Conservation (phyloP, 2,329 filamentous ascomycete species). For the Orbilia quercus region DNA sequence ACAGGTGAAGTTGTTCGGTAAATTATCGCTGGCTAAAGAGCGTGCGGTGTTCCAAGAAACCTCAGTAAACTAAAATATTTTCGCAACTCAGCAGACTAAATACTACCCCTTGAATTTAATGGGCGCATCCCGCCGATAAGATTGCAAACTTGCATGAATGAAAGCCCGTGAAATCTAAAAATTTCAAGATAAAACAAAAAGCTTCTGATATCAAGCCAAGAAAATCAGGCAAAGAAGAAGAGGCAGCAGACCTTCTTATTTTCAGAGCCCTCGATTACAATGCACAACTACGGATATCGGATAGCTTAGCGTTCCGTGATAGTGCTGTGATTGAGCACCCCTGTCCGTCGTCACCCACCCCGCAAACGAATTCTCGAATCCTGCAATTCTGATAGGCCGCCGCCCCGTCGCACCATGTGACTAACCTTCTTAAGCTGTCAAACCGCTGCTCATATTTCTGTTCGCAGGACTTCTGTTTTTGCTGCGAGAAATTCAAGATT, state of each 20-base stretch:
- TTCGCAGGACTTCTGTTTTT: too few relatives aligned
- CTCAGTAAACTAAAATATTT: too few relatives aligned
- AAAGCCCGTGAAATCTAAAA: background rate
- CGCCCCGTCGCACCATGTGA: conserved; percentile 47
- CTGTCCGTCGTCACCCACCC: conserved; percentile 34
- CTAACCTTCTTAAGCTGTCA: conserved; percentile 14
- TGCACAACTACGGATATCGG: background rate
- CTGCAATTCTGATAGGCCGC: conserved; percentile 47
- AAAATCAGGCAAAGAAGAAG: background rate
- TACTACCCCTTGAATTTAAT: too few relatives aligned
- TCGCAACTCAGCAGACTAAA: too few relatives aligned
- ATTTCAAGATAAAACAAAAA: background rate
- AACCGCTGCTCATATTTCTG: too few relatives aligned
- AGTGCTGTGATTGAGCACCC: conserved; percentile 44
- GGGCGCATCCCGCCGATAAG: conserved; percentile 1
- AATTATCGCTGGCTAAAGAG: too few relatives aligned
- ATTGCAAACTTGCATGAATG: too few relatives aligned
- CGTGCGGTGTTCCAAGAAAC: conserved; percentile 19
- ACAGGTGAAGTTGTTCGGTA: too few relatives aligned
- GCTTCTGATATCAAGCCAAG: conserved; percentile 15
- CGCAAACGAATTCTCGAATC: conserved; percentile 30
- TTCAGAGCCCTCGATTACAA: background rate
- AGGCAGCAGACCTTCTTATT: conserved; percentile 8
- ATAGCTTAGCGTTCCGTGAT: conserved; percentile 30
- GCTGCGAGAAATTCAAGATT: conserved; percentile 18